Base-by-base conservation (phyloP, 2,329 filamentous ascomycete species). In the Colletotrichum kahawae region DNA sequence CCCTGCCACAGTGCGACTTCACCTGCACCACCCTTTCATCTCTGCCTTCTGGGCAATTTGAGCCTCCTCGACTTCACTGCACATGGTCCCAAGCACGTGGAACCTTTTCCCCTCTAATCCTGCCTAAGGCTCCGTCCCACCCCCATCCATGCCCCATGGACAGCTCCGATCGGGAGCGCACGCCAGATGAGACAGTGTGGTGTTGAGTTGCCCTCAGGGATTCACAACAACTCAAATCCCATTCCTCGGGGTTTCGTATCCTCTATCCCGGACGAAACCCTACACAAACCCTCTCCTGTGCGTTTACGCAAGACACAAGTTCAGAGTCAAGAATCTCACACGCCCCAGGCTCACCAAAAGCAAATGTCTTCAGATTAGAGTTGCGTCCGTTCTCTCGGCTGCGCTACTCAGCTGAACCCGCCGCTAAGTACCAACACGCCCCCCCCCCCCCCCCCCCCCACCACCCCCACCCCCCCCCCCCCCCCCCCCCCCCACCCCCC, bases 151-250 rank as follows among this genome's bases (percentile, higher is more conserved):
- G 29, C 2, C 29, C 29, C 38, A 12, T 48, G 69, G 14, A 63
- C 57, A 36, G 38, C 24, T 64, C 21, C 29, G 69, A 75, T 72
- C 72, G 69, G 56, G 63, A 67, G 64, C 70, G 69, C 43, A 75
- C 62, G 69, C 48, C 70, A 67, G 69, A 72, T 72, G 63, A 75
- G 72, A 75, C 72, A 75, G 29, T 29, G 57, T 18, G 18, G 69
- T 68, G 72, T 64, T 75, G 69, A 72, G 63, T 75, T 27, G 72
- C 72, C 69, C 33, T 68, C 72, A 67, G 57, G 72, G 72, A 68
- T 75, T 72, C 43, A 31, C n/a, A 71, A 67, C 69, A 72, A 68
- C 72, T 72, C 72, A 72, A 64, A 72, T 75, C 31, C 14, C 72
- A 72, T 67, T 75, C 69, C 63, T 73, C 69, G 63, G 63, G 34